A percentile compares a stretch with the other conserved stretches of the same genome.
Conservation (phyloP, 495 filamentous ascomycete species). For the Podospora appendiculata region DNA sequence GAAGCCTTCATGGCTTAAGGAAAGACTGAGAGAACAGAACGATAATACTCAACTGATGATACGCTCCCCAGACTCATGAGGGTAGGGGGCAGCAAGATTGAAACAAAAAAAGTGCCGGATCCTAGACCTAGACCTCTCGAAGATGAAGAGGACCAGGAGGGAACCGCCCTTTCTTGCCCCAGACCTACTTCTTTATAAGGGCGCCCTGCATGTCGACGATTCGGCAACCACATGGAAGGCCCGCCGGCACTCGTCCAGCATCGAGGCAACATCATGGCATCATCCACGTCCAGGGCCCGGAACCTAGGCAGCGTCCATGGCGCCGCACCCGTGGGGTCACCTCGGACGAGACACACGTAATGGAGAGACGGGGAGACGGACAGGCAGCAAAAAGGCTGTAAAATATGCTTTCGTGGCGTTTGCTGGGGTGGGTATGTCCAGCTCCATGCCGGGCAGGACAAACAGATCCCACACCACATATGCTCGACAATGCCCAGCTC, state of each 20-base stretch:
- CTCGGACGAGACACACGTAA: background rate
- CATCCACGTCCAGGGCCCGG: background rate
- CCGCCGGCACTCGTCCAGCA: too few relatives aligned
- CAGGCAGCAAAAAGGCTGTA: background rate
- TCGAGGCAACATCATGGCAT: background rate
- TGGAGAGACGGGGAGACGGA: background rate
- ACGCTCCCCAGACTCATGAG: background rate
- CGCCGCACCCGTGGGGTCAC: background rate
- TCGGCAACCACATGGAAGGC: too few relatives aligned
- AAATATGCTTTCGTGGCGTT: conserved; percentile 9
- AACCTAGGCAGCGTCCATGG: background rate
- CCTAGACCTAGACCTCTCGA: background rate
- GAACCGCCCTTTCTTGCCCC: background rate
- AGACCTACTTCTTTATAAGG: background rate
- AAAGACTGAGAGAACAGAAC: background rate
- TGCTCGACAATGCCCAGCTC: background rate
- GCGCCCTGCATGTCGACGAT: too few relatives aligned
- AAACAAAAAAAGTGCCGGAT: background rate
- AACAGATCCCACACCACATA: background rate
- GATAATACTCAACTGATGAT: background rate
- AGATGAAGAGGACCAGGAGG: background rate
- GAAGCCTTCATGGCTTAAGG: conserved; percentile 16
- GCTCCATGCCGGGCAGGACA: background rate
- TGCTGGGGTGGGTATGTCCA: conserved; percentile 11
- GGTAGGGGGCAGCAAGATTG: background rate